A percentile compares a stretch with the other conserved stretches of the same genome.
These are phyloP conservation scores for Debaryomyces sp. DNA, from an alignment of 1,139 yeast genomes.

Conservation along the genomic window DNA sequence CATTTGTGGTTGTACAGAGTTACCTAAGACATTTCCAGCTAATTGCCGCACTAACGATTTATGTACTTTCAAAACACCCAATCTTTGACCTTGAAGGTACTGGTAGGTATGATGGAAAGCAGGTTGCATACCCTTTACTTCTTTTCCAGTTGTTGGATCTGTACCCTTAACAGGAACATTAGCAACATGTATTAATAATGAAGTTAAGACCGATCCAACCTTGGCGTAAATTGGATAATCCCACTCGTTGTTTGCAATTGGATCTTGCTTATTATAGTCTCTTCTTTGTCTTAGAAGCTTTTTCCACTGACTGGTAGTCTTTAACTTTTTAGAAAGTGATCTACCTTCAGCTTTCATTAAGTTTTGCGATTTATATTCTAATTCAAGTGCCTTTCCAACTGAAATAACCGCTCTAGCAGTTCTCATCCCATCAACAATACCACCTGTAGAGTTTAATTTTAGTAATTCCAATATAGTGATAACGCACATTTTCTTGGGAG, in stretches of 20 bases:
- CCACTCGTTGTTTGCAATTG: constrained; percentile 35
- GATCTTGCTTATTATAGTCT: constrained; percentile 15
- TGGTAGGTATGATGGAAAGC: constrained; percentile 91
- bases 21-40: constrained; percentile 66
- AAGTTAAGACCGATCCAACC: constrained; percentile 78
- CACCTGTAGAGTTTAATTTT: constrained; percentile 74
- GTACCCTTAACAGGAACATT: constrained; percentile 74
- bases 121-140: constrained; percentile 74
- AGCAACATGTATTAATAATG: constrained; percentile 79
- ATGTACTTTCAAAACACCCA: constrained; percentile 84
- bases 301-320: constrained; percentile 45
- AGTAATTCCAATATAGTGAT: constrained; percentile 82
- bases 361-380: constrained; percentile 75
- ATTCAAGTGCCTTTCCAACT: constrained; percentile 83
- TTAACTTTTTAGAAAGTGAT: constrained; percentile 38
- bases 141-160: constrained; percentile 75
- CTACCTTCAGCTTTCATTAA: constrained; percentile 60
- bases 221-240: constrained; percentile 66
- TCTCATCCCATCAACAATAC: constrained; percentile 81
- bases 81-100: constrained; percentile 72
- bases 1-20: constrained; percentile 81
- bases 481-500: constrained; percentile 81
- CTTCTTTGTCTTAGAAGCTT: constrained; percentile 37
- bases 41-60: constrained; percentile 64
- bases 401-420: constrained; percentile 80